A percentile compares a stretch with the other conserved stretches of the same genome.
These are phyloP conservation scores for Porogramme epimiltina DNA, from an alignment of 1,284 basidiomycete species.

Conservation along the genomic window DNA sequence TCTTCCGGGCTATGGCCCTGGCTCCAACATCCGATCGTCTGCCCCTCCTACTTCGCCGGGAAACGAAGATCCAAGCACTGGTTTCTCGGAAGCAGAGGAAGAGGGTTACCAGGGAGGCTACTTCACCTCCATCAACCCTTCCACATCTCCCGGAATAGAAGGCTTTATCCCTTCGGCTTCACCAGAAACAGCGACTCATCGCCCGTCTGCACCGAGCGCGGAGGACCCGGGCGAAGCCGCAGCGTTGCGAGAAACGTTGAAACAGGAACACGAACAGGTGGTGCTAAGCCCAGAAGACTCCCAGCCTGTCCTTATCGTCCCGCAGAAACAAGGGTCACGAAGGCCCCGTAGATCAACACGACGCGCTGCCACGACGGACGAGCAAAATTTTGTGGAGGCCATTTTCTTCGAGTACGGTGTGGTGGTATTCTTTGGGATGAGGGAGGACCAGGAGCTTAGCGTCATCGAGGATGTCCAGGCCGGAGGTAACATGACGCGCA, in stretches of 20 bases:
- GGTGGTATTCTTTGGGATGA: constrained; percentile 85
- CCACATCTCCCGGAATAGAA: constrained; percentile 32
- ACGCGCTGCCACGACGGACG: constrained; percentile 12
- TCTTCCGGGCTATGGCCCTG: constrained; percentile 87
- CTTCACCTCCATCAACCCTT: constrained; percentile 53
- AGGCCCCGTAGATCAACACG: constrained; percentile 19
- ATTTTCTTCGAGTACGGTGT: constrained; percentile 89
- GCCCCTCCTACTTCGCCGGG: constrained; percentile 56
- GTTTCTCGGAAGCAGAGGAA: constrained; percentile 87
- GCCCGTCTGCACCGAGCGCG: constrained; percentile 11
- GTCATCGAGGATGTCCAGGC: constrained; percentile 83
- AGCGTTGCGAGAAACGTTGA: not conserved
- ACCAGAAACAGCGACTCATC: constrained; percentile 38
- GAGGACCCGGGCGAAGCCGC: not conserved
- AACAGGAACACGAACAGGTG: not conserved
- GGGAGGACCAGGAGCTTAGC: constrained; percentile 73
- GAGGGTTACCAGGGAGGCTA: constrained; percentile 87
- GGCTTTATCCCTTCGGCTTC: constrained; percentile 57
- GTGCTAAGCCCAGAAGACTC: constrained; percentile 11
- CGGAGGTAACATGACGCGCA: constrained; percentile 66
- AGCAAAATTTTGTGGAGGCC: constrained; percentile 66
- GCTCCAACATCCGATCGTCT: constrained; percentile 84
- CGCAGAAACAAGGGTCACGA: constrained; percentile 10
- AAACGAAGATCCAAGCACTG: constrained; percentile 61
- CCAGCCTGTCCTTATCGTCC: constrained; percentile 1